Conservation (phyloP, 805 yeast genomes). For the Yarrowia deformans region DNA sequence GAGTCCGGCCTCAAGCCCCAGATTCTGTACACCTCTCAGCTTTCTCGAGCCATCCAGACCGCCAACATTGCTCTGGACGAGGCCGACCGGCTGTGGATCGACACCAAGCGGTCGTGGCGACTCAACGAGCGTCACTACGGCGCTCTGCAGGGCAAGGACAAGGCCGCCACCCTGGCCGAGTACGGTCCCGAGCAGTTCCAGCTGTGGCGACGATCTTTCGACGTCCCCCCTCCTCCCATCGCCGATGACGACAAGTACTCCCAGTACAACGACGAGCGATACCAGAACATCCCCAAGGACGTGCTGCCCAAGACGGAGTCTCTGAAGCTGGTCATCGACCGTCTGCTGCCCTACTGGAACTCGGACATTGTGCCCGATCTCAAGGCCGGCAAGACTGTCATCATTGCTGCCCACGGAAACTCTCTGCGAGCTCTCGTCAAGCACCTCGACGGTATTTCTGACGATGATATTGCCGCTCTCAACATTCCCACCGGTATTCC, state of each 20-base stretch:
- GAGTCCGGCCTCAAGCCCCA: conserved; percentile 88
- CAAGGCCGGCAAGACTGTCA: conserved; percentile 85
- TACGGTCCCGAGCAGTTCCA: conserved; percentile 94
- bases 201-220: conserved; percentile 97
- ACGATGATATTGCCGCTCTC: conserved; percentile 88
- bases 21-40: conserved; percentile 85
- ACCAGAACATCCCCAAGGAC: conserved; percentile 80
- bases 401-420: conserved; percentile 98
- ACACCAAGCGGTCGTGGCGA: conserved; percentile 96
- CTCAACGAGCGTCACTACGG: conserved; percentile 99
- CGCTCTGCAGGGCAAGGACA: conserved; percentile 98
- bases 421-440: conserved; percentile 95
- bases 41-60: conserved; percentile 95
- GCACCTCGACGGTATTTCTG: conserved; percentile 93
- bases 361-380: conserved; percentile 86
- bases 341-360: conserved; percentile 97
- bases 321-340: conserved; percentile 90
- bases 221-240: conserved; percentile 93
- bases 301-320: conserved; percentile 95
- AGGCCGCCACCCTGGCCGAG: conserved; percentile 86
- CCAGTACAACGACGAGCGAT: conserved; percentile 86
- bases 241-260: conserved; percentile 80
- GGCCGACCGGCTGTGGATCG: conserved; percentile 90
- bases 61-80: conserved; percentile 90
- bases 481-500: conserved; percentile 99